Base-by-base conservation (phyloP, 768 basidiomycete genomes). In the Aureoboletus auriporus region DNA sequence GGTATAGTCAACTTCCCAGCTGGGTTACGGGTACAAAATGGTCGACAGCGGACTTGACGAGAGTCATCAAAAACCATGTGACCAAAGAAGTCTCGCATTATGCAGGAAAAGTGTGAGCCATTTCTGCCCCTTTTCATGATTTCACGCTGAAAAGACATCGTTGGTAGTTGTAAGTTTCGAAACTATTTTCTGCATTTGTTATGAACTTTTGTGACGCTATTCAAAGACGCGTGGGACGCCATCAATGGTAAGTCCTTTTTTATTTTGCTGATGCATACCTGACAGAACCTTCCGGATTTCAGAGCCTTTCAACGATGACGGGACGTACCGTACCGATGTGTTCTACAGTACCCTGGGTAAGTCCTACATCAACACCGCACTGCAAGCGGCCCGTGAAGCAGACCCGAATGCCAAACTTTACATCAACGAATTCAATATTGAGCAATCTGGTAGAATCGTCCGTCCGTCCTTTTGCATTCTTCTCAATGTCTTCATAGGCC, bases 341-440 rank as follows among this genome's bases (percentile, higher is more conserved):
- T 84, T 81, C 69, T 80, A 70, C 66, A 71, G 71, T 52, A 74
- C 73, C 4, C 69, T 75, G 23, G 74, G 75, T 14, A 66, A 70
- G 5, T 57, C 62, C 16, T 83, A 72, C 63, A 73, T 83, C 46
- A 57, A 67, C 9, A 69, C 73, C 34, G 81, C 81, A 16, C 71
- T 83, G 39, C 55, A 65, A 17, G 47, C 56, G 2, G 69, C 68
- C 16, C 60, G 53, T 35, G 57, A 48, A 12, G 65, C 64, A 3
- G 68, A 70, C 44, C 61, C 64, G 11, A 23, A 50, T 29, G 60
- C 60, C 14, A 69, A 63, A 49, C 66, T 69, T 35, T 68, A 66
- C 42, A 59, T 69, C 40, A 67, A 66, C 26, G 64, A 61, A 0
- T 63, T 60, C 49, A 61, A 61, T 37, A 58, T 64, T 6, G 62